Base-by-base conservation (phyloP, 257 asterid species). In the Dorcoceras hygrometricum region DNA sequence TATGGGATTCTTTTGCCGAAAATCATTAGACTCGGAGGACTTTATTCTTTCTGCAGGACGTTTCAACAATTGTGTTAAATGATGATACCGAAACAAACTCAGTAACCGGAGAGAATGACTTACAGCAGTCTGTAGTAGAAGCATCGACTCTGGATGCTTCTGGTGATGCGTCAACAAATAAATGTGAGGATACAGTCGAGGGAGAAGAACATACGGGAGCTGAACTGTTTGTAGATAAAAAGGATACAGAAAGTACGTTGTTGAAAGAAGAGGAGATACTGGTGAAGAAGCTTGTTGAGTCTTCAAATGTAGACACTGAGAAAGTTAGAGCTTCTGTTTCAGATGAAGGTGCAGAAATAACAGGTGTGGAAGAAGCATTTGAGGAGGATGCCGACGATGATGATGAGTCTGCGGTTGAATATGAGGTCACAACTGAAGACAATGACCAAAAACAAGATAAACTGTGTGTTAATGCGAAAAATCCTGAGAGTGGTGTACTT, bases 271-370 rank as follows among this genome's bases (percentile, higher is more conserved):
- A 65, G 54, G 59, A 31, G 22, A 29, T 63, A 20, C 16, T 25
- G 16, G 59, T 25, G 24, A 54, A 25, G 24, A 54, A 25, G 8
- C 69, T 23, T 26, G 31, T 7, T 50, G 69, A 65, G 39, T 16
- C 20, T 39, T 29, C 54, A 59, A 51, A 51, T 25, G 29, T 10
- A 53, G 51, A 14, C 31, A 29, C 61, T 23, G 55, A 32, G 3
- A 20, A 25, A 58, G 63, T 59, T 34, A 55, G 64, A 68, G 58
- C 62, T 51, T 29, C 54, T 23, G 60, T 36, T 64, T 61, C 53
- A 23, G 55, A 31, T 53, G 66, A 53, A 53, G 81, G 69, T 9
- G 28, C 48, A 48, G 80, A 76, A 25, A 18, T n/a, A 71, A 65
- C 62, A 54, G 34, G 27, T 5, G 31, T 19, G 10, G 25, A 11